Conservation (phyloP, 495 filamentous ascomycete genomes). For the Aspergillus coremiiformis region DNA sequence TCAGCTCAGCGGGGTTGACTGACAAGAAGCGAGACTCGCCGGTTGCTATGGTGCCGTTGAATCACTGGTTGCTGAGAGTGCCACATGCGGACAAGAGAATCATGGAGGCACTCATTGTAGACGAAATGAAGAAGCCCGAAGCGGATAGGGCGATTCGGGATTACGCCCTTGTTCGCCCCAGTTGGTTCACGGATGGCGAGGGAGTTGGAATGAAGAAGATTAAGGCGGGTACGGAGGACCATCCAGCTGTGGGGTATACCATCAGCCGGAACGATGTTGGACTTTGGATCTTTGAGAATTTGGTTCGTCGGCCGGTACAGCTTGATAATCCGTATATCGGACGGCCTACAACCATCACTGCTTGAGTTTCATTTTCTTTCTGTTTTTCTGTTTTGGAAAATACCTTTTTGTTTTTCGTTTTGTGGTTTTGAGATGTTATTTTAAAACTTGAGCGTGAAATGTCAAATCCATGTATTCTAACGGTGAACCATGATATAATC, state of each 20-base stretch:
- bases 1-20: constrained; percentile 50
- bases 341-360: not conserved
- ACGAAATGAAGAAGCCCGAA: constrained; percentile 18
- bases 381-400: not conserved
- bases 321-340: not conserved
- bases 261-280: constrained; percentile 37
- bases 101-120: constrained; percentile 45
- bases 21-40: constrained; percentile 46
- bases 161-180: constrained; percentile 45
- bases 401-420: not conserved
- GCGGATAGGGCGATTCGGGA: constrained; percentile 14
- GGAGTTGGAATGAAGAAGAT: constrained; percentile 19
- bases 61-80: constrained; percentile 39
- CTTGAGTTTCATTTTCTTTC: not conserved
- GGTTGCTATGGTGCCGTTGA: constrained; percentile 40
- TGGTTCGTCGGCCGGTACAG: constrained; percentile 3
- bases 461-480: no score
- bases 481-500: no score
- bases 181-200: constrained; percentile 29
- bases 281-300: constrained; percentile 27
- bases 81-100: constrained; percentile 53
- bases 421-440: not conserved
- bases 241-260: constrained; percentile 37
- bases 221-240: constrained; percentile 36
- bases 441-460: no score